phyloP scores from a whole-genome alignment of 2,329 filamentous ascomycete species.

The Pseudogymnoascus sp. region DNA sequence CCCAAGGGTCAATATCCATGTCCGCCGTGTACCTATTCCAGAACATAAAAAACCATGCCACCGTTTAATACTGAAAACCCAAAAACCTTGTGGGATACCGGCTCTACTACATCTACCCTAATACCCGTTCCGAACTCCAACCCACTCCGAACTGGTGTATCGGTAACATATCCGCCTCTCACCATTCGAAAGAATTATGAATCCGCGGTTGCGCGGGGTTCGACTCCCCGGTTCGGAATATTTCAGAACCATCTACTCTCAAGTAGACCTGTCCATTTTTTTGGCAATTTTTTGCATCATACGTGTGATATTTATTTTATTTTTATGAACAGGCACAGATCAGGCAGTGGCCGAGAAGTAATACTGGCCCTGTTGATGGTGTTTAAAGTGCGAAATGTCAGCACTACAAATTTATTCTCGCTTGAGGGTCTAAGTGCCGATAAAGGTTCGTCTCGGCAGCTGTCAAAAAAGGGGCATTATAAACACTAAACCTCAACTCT shows the following conservation, averaged over 20 bases:
- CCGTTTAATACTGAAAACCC: not conserved
- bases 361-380: not conserved
- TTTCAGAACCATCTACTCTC: conserved; percentile 15
- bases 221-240: conserved; percentile 18
- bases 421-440: not conserved
- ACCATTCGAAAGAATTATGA: conserved; percentile 7
- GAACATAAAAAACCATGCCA: not conserved
- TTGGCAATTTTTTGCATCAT: conserved; percentile 4
- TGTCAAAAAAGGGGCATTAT: not conserved
- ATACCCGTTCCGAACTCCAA: not conserved
- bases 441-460: not conserved
- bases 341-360: not conserved
- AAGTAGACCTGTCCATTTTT: conserved; percentile 12
- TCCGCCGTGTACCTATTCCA: not conserved
- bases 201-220: conserved; percentile 17
- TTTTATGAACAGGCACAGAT: not conserved
- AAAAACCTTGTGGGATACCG: not conserved
- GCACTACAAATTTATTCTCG: not conserved
- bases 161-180: conserved; percentile 17
- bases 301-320: not conserved
- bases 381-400: not conserved
- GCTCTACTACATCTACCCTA: not conserved
- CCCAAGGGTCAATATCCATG: not conserved
- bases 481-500: not conserved
- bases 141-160: conserved; percentile 18